phyloP scores from a whole-genome alignment of 140 eudicot genomes.

The Cichorium intybus region DNA sequence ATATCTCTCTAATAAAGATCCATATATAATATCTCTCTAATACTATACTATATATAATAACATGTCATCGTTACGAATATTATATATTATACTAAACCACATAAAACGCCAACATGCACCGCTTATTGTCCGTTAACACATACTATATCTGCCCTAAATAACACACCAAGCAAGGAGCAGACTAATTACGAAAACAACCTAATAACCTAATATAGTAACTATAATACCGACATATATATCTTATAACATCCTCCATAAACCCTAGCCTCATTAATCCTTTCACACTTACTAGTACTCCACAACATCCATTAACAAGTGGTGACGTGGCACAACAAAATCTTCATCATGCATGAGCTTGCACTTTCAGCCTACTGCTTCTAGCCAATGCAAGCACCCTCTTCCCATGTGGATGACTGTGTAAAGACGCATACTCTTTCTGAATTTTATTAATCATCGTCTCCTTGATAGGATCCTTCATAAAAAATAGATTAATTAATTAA shows the following conservation, averaged over 20 bases:
- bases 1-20: too few species aligned
- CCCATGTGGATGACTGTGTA: conserved; percentile 79
- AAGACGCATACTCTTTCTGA: conserved; percentile 32
- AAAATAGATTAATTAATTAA: too few species aligned
- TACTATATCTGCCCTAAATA: too few species aligned
- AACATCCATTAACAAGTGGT: conserved; percentile 29
- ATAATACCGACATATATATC: conserved; percentile 27
- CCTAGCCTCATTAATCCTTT: conserved; percentile 10
- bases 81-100: too few species aligned
- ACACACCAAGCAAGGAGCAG: too few species aligned
- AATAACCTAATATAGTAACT: conserved; percentile 1
- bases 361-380: conserved; percentile 36
- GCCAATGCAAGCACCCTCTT: conserved; percentile 54
- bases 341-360: conserved; percentile 16
- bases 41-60: too few species aligned
- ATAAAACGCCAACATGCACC: too few species aligned
- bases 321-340: conserved; percentile 40
- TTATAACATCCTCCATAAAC: conserved; percentile 16
- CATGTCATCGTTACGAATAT: too few species aligned
- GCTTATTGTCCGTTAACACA: too few species aligned
- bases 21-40: too few species aligned
- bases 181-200: not conserved
- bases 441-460: conserved; percentile 31
- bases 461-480: conserved; percentile 43
- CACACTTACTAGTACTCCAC: conserved; percentile 17